phyloP scores from a whole-genome alignment of 2,329 filamentous ascomycete genomes.

The Neodidymelliopsis sp. region DNA sequence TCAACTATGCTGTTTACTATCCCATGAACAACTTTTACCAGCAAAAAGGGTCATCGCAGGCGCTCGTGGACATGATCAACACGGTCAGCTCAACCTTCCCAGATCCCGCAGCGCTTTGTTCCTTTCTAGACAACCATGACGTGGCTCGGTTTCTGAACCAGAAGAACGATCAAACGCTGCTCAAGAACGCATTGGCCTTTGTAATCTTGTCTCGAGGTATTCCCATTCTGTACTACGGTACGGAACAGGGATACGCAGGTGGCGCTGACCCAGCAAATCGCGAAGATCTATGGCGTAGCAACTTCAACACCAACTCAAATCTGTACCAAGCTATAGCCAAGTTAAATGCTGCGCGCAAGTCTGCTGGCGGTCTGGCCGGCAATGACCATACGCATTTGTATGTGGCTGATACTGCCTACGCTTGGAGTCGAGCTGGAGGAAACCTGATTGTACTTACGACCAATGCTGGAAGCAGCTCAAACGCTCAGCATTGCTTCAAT shows the following conservation, averaged over 20 bases:
- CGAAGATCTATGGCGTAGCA: slow-evolving; percentile 51
- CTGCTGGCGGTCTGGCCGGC: slow-evolving; percentile 52
- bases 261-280: slow-evolving; percentile 50
- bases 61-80: slow-evolving; percentile 47
- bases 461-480: slow-evolving; percentile 53
- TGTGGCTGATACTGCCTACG: slow-evolving; percentile 53
- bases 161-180: slow-evolving; percentile 46
- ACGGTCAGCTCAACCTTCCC: slow-evolving; percentile 41
- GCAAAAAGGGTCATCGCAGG: slow-evolving; percentile 40
- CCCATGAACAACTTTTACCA: slow-evolving; percentile 49
- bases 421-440: slow-evolving; percentile 55
- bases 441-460: slow-evolving; percentile 57
- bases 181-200: slow-evolving; percentile 51
- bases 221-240: slow-evolving; percentile 52
- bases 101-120: slow-evolving; percentile 47
- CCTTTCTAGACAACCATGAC: slow-evolving; percentile 53
- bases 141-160: slow-evolving; percentile 47
- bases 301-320: slow-evolving; percentile 41
- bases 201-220: slow-evolving; percentile 50
- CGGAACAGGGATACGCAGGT: slow-evolving; percentile 49
- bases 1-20: slow-evolving; percentile 66
- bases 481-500: slow-evolving; percentile 54
- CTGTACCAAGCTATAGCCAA: slow-evolving; percentile 41
- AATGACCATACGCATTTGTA: slow-evolving; percentile 58
- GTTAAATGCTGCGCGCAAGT: slow-evolving; percentile 37